Evolutionary conservation across 305 asterid genomes (phyloP).

Genomic region (Caryopteris hybrid): DNA sequence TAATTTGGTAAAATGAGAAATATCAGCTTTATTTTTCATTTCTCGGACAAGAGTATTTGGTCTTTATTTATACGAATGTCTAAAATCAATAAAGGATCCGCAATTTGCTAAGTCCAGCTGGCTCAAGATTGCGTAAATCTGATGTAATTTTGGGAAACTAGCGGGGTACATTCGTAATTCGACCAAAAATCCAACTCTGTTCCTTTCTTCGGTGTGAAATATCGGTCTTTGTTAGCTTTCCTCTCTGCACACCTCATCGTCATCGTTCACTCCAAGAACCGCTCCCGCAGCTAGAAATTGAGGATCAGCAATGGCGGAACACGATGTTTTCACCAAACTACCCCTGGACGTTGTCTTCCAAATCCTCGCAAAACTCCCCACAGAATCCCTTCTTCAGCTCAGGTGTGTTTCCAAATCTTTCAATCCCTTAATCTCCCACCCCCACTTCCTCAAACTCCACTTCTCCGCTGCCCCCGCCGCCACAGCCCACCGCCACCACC

Average conservation of each 20-base stretch:
- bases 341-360: slow-evolving; percentile 33
- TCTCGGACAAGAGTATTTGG: too few relatives aligned
- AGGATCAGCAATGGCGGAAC: slow-evolving; percentile 4
- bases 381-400: slow-evolving; percentile 24
- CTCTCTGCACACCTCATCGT: background rate
- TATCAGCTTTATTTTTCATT: too few relatives aligned
- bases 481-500: slow-evolving; percentile 14
- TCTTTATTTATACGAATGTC: too few relatives aligned
- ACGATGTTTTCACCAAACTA: slow-evolving; percentile 17
- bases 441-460: slow-evolving; percentile 33
- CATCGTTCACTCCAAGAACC: slow-evolving; percentile 11
- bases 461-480: slow-evolving; percentile 13
- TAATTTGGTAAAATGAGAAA: too few relatives aligned
- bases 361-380: slow-evolving; percentile 24
- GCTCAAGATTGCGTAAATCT: too few relatives aligned
- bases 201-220: background rate
- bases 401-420: slow-evolving; percentile 27
- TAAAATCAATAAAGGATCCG: too few relatives aligned
- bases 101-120: too few relatives aligned
- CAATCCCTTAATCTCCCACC: slow-evolving; percentile 24
- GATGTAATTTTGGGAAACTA: background rate
- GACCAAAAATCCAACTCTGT: background rate
- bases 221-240: background rate
- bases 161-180: background rate
- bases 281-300: too few relatives aligned